Base-by-base conservation (phyloP, 2,329 filamentous ascomycete genomes). In the Stachybotrys echinatus region DNA sequence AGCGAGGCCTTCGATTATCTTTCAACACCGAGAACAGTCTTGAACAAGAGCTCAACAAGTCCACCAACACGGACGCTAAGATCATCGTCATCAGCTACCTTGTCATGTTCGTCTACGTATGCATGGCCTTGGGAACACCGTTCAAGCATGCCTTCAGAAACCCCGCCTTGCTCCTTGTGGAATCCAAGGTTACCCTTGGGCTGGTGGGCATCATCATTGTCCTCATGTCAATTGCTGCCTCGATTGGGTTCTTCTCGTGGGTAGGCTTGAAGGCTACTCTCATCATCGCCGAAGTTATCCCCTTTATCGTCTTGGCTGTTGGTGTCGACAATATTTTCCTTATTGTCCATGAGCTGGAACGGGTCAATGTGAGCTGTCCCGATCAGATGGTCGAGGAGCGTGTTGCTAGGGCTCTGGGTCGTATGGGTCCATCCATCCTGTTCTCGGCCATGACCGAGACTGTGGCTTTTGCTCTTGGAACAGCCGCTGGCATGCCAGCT, bases 241-340 rank as follows among this genome's bases (percentile, higher is more conserved):
- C 92, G 0, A 92, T 99, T 48, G 94, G 94, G 1, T 75, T 99
- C 40, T 99, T 97, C 64, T 96, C 94, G 1, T 94, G 90, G 65
- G 81, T 84, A 37, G 92, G 92, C 1, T 82, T 99, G 61, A 96
- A 95, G 70, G 94, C 92, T 14, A 99, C 94, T 0, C 75, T 99
- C 57, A 99, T 99, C 62, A 99, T 99, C 53, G 92, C 95, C 5
- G 94, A 99, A 65, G 94, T 99, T 53, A 99, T 99, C 56, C 94
- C 94, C 0, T 99, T 99, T 69, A 85, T 99, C 55, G 92, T 99
- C 10, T 74, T 99, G 19, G 94, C 94, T 12, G 92, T 99, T 23
- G 94, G 94, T 43, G 95, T 99, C 3, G 94, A 99, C 77, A 99
- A 99, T 64, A 97, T 99, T 61, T 99, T 99, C 72, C 75, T 99